Base-by-base conservation (phyloP, 129 eudicot genomes). In the Centella asiatica region DNA sequence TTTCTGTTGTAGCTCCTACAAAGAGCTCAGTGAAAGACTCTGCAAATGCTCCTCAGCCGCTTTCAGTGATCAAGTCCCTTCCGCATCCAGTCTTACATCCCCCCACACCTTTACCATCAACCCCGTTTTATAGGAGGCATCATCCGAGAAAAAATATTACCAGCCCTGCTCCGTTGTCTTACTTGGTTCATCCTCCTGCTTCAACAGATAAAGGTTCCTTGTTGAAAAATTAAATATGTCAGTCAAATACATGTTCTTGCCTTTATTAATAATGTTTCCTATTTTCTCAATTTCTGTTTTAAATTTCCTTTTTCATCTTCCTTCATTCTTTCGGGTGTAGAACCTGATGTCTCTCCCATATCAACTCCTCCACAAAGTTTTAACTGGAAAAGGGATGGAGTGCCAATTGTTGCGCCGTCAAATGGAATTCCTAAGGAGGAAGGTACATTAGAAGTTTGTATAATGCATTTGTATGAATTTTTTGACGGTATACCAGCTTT, bases 391-490 rank as follows among this genome's bases (percentile, higher is more conserved):
- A 37, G 45, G 44, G 60, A 64, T 57, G 27, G 57, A 5, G 47
- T 19, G 7, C 78, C 83, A n/a, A 58, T 66, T 69, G 66, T 79
- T 74, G 76, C 89, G 68, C 83, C 94, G 34, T 25, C 82, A 62
- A 70, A 76, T 77, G 73, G n/a, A 75, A 71, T 71, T 46, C 62
- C n/a, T n/a, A n/a, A n/a, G n/a, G n/a, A n/a, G n/a, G n/a, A n/a
- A n/a, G n/a, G n/a, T n/a, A n/a, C n/a, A n/a, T n/a, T n/a, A n/a
- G n/a, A n/a, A n/a, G n/a, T n/a, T n/a, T n/a, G n/a, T n/a, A n/a
- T n/a, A n/a, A n/a, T n/a, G n/a, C n/a, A n/a, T n/a, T n/a, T n/a
- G n/a, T n/a, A n/a, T n/a, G n/a, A n/a, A n/a, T n/a, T n/a, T n/a
- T n/a, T n/a, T n/a, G n/a, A n/a, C n/a, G n/a, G n/a, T n/a, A n/a